These are phyloP conservation scores for Hansenula sp. DNA, from an alignment of 1,139 yeast genomes.

Conservation along the genomic window DNA sequence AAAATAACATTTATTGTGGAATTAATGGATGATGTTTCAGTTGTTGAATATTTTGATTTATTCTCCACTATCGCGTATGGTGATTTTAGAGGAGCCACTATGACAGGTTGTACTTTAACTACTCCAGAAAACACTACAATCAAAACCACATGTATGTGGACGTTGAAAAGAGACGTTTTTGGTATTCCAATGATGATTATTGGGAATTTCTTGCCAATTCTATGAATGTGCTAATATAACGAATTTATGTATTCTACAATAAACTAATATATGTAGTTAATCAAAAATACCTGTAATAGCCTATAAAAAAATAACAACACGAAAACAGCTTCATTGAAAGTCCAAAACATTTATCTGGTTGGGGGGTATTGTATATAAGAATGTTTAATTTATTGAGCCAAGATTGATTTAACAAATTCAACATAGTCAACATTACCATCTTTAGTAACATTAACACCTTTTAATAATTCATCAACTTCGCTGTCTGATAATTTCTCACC, in stretches of 20 bases:
- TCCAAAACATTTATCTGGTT: too few species aligned
- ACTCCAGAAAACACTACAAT: constrained; percentile 42
- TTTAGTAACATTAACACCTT: constrained; percentile 89
- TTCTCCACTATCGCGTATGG: constrained; percentile 88
- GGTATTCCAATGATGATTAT: constrained; percentile 96
- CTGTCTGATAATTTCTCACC: constrained; percentile 88
- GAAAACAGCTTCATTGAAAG: background rate
- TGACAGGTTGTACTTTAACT: constrained; percentile 75
- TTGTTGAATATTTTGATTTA: constrained; percentile 80
- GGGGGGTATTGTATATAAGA: background rate
- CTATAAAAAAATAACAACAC: background rate
- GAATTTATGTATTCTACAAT: too few species aligned
- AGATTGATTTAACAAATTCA: constrained; percentile 87
- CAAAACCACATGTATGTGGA: constrained; percentile 71
- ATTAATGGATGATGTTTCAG: constrained; percentile 82
- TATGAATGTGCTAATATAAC: constrained; percentile 25
- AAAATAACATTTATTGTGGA: constrained; percentile 79
- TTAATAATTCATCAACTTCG: constrained; percentile 93
- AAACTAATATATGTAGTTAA: too few species aligned
- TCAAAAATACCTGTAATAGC: background rate
- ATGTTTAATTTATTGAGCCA: constrained; percentile 69
- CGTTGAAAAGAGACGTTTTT: constrained; percentile 86
- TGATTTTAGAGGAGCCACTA: constrained; percentile 85
- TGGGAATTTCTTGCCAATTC: constrained; percentile 82
- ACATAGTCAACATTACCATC: constrained; percentile 96